phyloP scores from a whole-genome alignment of 2,329 filamentous ascomycete species.

The Colletotrichum somersetense region DNA sequence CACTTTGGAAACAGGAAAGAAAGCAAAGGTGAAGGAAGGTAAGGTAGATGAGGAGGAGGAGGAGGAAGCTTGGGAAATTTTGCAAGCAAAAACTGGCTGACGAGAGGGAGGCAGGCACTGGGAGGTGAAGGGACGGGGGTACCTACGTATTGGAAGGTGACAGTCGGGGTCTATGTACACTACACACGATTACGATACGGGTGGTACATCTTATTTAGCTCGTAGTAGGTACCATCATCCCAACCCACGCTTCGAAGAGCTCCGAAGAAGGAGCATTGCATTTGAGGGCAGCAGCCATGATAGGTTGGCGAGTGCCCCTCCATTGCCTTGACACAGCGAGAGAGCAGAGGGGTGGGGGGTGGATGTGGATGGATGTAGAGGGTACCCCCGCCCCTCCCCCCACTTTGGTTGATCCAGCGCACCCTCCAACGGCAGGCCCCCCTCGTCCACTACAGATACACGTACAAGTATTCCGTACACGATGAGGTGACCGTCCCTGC shows the following conservation, averaged over 20 bases:
- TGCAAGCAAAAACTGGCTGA: slow-evolving; percentile 3
- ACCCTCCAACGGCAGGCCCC: slow-evolving; percentile 7
- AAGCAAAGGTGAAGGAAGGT: background rate
- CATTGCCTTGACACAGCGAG: slow-evolving; percentile 11
- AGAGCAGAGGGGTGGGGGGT: background rate
- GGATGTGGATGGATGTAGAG: background rate
- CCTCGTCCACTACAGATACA: background rate
- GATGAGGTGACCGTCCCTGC: slow-evolving; percentile 16
- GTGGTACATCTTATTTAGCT: too few relatives aligned
- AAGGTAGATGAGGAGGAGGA: background rate
- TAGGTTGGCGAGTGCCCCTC: slow-evolving; percentile 24
- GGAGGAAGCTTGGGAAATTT: slow-evolving; percentile 19
- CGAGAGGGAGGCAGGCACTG: background rate
- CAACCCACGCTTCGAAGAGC: slow-evolving; percentile 22
- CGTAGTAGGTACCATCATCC: background rate
- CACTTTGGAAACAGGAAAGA: slow-evolving; percentile 5
- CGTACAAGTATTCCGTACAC: background rate
- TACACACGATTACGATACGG: background rate
- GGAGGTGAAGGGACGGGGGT: too few relatives aligned
- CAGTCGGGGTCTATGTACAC: background rate
- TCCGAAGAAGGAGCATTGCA: slow-evolving; percentile 18
- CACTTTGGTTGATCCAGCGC: slow-evolving; percentile 4
- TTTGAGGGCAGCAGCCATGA: slow-evolving; percentile 7
- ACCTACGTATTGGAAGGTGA: slow-evolving; percentile 9
- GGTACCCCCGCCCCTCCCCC: background rate